phyloP scores from a whole-genome alignment of 441 rosid species.

The Pelargonium citronellum region DNA sequence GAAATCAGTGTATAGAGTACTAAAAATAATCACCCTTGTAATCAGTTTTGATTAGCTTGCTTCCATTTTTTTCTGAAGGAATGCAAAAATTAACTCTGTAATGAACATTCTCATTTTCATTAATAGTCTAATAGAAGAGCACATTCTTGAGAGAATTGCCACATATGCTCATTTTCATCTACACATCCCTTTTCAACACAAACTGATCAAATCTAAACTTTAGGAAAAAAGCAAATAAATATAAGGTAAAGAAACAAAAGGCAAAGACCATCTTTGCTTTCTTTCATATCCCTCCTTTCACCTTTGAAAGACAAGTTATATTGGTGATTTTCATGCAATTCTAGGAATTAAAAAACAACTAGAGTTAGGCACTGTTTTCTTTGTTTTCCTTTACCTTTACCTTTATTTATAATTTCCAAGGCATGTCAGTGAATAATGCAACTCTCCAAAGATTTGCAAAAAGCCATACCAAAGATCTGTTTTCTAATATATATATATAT shows the following conservation, averaged over 20 bases:
- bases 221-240: neutral
- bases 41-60: neutral
- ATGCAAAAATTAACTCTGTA: neutral
- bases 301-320: conserved; percentile 28
- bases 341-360: neutral
- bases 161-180: conserved; percentile 13
- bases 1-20: conserved; percentile 6
- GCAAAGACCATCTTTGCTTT: conserved; percentile 34
- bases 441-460: conserved; percentile 13
- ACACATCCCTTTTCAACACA: conserved; percentile 24
- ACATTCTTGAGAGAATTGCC: neutral
- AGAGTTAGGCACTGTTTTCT: neutral
- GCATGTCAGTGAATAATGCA: conserved; percentile 33
- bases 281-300: conserved; percentile 21
- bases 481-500: neutral
- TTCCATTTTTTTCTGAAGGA: neutral
- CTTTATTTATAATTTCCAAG: conserved; percentile 29
- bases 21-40: conserved; percentile 9
- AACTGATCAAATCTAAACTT: conserved; percentile 15
- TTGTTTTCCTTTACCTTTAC: neutral
- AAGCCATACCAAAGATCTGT: neutral
- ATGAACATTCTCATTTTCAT: neutral
- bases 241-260: conserved; percentile 13
- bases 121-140: neutral
- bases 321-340: conserved; percentile 57